phyloP scores from a whole-genome alignment of 2,329 filamentous ascomycete species.

The Arthrocladium fulminans region DNA sequence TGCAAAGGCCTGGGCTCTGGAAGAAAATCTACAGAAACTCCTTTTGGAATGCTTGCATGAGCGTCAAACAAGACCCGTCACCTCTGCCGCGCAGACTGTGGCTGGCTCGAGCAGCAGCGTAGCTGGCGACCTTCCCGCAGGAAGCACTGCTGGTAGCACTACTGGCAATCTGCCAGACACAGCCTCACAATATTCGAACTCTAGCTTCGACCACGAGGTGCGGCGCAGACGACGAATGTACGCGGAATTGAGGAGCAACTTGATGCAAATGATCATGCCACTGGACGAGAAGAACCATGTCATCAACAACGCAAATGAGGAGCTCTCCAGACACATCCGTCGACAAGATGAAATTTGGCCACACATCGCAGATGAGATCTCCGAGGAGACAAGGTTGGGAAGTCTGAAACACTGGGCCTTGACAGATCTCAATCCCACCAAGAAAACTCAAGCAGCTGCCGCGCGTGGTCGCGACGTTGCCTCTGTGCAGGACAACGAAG shows the following conservation, averaged over 20 bases:
- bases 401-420: conserved; percentile 94
- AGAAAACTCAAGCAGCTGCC: conserved; percentile 43
- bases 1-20: conserved; percentile 84
- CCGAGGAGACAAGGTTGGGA: conserved; percentile 86
- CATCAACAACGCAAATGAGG: conserved; percentile 82
- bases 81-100: conserved; percentile 11
- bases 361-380: conserved; percentile 79
- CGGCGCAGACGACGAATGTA: conserved; percentile 56
- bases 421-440: conserved; percentile 64
- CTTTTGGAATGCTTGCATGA: conserved; percentile 44
- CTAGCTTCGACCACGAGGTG: conserved; percentile 13
- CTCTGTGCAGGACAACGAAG: conserved; percentile 65
- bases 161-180: conserved; percentile 16
- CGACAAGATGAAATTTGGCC: conserved; percentile 83
- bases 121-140: conserved; percentile 12
- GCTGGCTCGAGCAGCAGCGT: conserved; percentile 10
- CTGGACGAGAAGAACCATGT: conserved; percentile 98
- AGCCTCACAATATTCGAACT: conserved; percentile 17
- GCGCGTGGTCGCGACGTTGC: conserved; percentile 53
- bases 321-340: conserved; percentile 71
- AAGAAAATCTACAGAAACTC: conserved; percentile 70
- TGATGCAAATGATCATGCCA: conserved; percentile 77
- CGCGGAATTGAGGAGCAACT: conserved; percentile 64
- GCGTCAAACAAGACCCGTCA: conserved; percentile 8
- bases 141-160: conserved; percentile 18